phyloP scores from a whole-genome alignment of 768 basidiomycete species.

The Calocybe indica region DNA sequence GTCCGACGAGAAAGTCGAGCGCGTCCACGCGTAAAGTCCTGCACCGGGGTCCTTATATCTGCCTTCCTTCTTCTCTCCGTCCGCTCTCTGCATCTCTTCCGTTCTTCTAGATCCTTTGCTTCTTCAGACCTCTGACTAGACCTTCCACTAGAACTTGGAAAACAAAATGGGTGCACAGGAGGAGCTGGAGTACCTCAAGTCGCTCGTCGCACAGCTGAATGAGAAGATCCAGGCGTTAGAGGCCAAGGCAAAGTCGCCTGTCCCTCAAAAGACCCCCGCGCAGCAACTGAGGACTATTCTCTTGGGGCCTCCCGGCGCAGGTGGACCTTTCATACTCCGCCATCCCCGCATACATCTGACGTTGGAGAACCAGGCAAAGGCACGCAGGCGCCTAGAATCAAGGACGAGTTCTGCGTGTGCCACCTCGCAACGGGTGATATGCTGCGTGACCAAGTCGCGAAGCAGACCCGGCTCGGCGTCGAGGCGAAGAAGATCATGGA shows the following conservation, averaged over 20 bases:
- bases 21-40: too few species aligned
- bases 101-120: too few species aligned
- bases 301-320: conserved; percentile 95
- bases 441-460: conserved; percentile 88
- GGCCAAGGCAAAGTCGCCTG: conserved; percentile 48
- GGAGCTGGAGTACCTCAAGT: conserved; percentile 94
- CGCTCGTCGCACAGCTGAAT: conserved; percentile 83
- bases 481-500: conserved; percentile 99
- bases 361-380: conserved; percentile 74
- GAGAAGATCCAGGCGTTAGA: conserved; percentile 85
- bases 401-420: conserved; percentile 91
- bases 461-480: conserved; percentile 83
- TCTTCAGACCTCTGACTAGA: too few species aligned
- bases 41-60: too few species aligned
- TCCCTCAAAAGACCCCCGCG: conserved; percentile 47
- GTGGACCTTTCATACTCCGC: conserved; percentile 37
- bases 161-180: conserved; percentile 55
- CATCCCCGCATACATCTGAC: background rate
- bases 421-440: conserved; percentile 99
- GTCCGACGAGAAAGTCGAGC: too few species aligned
- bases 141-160: too few species aligned
- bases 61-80: too few species aligned
- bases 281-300: conserved; percentile 87
- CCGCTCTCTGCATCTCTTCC: too few species aligned
- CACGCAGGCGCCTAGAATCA: conserved; percentile 93